Evolutionary conservation across 2,329 filamentous ascomycete genomes (phyloP), one percentile per base, ranked within the genome.

Genomic region (Beauveria bassiana): DNA sequence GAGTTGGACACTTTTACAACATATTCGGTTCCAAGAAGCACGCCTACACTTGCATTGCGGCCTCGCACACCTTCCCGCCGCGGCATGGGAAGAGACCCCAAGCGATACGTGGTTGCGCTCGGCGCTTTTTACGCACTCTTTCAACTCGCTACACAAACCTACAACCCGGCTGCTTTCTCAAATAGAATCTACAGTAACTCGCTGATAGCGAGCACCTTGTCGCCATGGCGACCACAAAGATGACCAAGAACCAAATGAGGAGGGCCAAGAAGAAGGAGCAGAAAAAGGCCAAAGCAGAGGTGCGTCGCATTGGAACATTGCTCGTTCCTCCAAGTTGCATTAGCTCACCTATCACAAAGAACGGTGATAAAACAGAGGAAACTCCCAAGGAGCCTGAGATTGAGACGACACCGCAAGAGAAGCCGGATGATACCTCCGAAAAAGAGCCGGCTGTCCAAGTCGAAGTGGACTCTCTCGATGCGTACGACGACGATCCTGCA

Each of bases 261-360:
- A 87, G 93, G 74, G 90, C 91, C 54, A 93, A 93, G 81, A 96
- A 95, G 84, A 97, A 96, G 86, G 89, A 91, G 69, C 86, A 91
- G 72, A 96, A 96, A 78, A 86, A 86, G 70, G 76, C 84, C 67
- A 77, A 82, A 58, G 77, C 83, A 73, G 78, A 86, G 68, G 84
- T 85, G 60, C 65, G 67, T 49, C 24, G 51, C 43, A 55, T 53
- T 34, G 31, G 5, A 38, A 10, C 20, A n/a, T 43, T 3, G 26
- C 22, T 4, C 16, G 7, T 10, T 20, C 3, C 38, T 34, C 18
- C 3, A 12, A 6, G 12, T 31, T 47, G 34, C 50, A 45, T 22
- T 45, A 26, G 24, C 34, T 54, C 22, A 51, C 18, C 24, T 18
- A 18, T 31, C n/a, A 31, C 34, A 6, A 12, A 63, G 56, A 51